Percentiles rank a stretch among this genome's conserved stretches.
Conservation (phyloP, 2,329 filamentous ascomycete genomes). For the Alternaria sp. region DNA sequence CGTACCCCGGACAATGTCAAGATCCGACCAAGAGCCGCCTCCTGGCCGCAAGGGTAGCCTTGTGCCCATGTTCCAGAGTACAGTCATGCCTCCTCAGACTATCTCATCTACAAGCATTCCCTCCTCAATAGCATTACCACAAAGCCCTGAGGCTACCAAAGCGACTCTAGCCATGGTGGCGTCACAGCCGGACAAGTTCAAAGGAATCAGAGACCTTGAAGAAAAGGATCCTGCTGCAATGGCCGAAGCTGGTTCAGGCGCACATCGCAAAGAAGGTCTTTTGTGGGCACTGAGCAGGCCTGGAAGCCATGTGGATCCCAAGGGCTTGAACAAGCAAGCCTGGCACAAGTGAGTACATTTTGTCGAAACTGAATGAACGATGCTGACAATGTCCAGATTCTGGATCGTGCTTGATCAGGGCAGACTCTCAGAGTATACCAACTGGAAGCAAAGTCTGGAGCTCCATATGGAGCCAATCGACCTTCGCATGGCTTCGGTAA, state of each 20-base stretch:
- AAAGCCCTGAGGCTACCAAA: constrained; percentile 42
- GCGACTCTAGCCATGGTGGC: constrained; percentile 34
- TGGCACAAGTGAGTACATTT: constrained; percentile 87
- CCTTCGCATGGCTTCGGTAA: constrained; percentile 92
- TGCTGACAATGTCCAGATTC: constrained; percentile 68
- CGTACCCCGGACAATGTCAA: constrained; percentile 28
- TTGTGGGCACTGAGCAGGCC: constrained; percentile 94
- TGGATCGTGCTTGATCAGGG: constrained; percentile 99
- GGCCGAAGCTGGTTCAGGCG: constrained; percentile 63
- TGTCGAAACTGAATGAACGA: neutral
- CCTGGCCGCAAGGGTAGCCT: constrained; percentile 42
- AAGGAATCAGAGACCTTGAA: constrained; percentile 90
- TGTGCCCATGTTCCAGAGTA: constrained; percentile 47
- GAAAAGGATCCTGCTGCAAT: constrained; percentile 68
- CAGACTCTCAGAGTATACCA: constrained; percentile 96
- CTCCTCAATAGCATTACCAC: constrained; percentile 32
- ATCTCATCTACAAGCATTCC: constrained; percentile 36
- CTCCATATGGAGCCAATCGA: constrained; percentile 98
- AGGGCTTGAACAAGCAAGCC: constrained; percentile 93
- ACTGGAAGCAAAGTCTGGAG: constrained; percentile 98
- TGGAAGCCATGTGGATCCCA: constrained; percentile 92
- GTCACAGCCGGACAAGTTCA: constrained; percentile 71
- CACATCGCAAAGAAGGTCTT: constrained; percentile 89
- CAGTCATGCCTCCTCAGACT: constrained; percentile 40
- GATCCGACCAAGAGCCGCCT: constrained; percentile 37